phyloP scores from a whole-genome alignment of 2,329 filamentous ascomycete species.

The Aspergillus tamarii region DNA sequence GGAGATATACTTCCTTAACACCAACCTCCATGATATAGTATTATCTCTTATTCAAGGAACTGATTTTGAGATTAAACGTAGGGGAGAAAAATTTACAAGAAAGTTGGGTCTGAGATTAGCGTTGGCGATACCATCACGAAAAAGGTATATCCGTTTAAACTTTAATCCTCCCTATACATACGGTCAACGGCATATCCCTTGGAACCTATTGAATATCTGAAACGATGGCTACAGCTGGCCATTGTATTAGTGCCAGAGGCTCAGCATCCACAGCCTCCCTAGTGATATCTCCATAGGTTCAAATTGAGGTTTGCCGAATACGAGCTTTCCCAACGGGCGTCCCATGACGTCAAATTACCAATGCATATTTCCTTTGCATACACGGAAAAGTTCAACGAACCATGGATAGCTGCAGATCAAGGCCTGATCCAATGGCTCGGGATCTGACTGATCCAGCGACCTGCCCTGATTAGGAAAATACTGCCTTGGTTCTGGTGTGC shows the following conservation, averaged over 20 bases:
- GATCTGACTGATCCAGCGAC: neutral
- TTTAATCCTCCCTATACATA: neutral
- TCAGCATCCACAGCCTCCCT: neutral
- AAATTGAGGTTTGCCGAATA: neutral
- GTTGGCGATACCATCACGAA: neutral
- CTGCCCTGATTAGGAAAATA: neutral
- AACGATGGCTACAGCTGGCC: neutral
- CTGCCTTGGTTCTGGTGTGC: neutral
- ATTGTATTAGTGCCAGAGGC: neutral
- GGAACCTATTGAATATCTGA: neutral
- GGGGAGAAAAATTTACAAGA: too few species aligned
- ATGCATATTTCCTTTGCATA: neutral
- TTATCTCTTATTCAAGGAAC: neutral
- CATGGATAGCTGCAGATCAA: neutral
- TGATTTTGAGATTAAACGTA: too few species aligned
- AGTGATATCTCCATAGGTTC: neutral
- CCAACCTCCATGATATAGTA: neutral
- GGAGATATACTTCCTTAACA: neutral
- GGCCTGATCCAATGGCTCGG: neutral
- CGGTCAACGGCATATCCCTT: neutral
- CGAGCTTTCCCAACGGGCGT: neutral
- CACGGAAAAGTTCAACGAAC: neutral
- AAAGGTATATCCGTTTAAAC: neutral
- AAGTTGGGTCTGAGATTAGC: too few species aligned
- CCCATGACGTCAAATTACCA: neutral